Base-by-base conservation (phyloP, 2,329 filamentous ascomycete species). In the Aspergillaceae sp. region DNA sequence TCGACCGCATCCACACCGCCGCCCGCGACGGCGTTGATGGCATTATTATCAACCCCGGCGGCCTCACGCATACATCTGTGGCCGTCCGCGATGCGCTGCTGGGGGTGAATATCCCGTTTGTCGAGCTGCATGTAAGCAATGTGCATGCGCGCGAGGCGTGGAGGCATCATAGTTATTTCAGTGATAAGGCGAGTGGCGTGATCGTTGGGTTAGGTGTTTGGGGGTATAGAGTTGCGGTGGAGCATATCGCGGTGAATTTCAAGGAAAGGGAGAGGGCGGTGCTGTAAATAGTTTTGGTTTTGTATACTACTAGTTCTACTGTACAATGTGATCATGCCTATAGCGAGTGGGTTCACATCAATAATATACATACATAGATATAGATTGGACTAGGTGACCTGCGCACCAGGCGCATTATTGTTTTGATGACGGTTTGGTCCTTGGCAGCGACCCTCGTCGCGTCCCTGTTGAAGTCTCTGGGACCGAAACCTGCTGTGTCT, bases 81-180 rank as follows among this genome's bases (percentile, higher is more conserved):
- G 84, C 82, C 0, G 74, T 90, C 48, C 74, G 86, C n/a, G 86
- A 90, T 63, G 85, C 86, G 0, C 67, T 90, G 28, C 63, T 82
- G 0, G 84, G 79, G 3, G 81, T 87, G 0, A 73, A 72, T 5
- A 80, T 88, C 26, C 86, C 85, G 0, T 90, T 89, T 56, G 72
- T 90, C 41, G 86, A 91, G 68, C 65, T 88, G n/a, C 86, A 90
- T 62, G 76, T 89, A 32, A 82, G 74, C 46, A 90, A 90, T 62
- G 77, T 89, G 2, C 84, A 90, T 63, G 76, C 79, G 29, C 67
- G 86, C 6, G 86, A 90, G 68, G 57, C 72, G 1, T 90, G 79
- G 57, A 73, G 86, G 44, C 76, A 80, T 53, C 80, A 84, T 52
- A 87, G 82, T 52, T 88, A 84, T 58, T 70, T 90, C 52, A 81